These are phyloP conservation scores for Candida michaelii DNA, from an alignment of 805 yeast species.

Conservation along the genomic window DNA sequence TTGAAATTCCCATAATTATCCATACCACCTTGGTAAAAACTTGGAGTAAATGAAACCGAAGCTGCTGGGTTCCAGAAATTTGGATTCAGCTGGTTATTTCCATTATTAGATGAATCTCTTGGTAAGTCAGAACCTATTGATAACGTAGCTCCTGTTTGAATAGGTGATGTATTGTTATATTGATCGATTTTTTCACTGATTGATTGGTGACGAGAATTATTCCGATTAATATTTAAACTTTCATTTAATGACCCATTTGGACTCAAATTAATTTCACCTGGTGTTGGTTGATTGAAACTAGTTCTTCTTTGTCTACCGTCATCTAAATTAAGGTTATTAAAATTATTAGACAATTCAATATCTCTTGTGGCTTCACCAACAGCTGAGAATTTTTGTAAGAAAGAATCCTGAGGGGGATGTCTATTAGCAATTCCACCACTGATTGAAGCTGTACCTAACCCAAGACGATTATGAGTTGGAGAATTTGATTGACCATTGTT, in stretches of 20 bases:
- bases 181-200: slow-evolving; percentile 64
- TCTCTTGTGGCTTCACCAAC: slow-evolving; percentile 73
- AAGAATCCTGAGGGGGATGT: slow-evolving; percentile 48
- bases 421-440: slow-evolving; percentile 53
- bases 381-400: slow-evolving; percentile 60
- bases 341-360: slow-evolving; percentile 48
- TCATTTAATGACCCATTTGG: slow-evolving; percentile 46
- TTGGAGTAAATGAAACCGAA: slow-evolving; percentile 59
- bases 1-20: slow-evolving; percentile 1
- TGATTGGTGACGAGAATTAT: slow-evolving; percentile 48
- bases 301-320: slow-evolving; percentile 36
- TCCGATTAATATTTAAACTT: slow-evolving; percentile 38
- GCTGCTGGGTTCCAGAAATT: slow-evolving; percentile 63
- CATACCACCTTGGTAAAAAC: slow-evolving; percentile 17
- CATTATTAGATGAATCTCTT: slow-evolving; percentile 5
- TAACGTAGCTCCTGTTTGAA: slow-evolving; percentile 41
- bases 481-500: slow-evolving; percentile 17
- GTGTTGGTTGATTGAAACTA: slow-evolving; percentile 36
- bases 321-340: slow-evolving; percentile 39
- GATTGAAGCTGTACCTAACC: slow-evolving; percentile 61
- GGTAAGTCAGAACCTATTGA: slow-evolving; percentile 29
- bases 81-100: neutral
- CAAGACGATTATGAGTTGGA: slow-evolving; percentile 22
- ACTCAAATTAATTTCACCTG: slow-evolving; percentile 11
- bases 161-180: slow-evolving; percentile 48